A percentile compares a stretch with the other conserved stretches of the same genome.
Evolutionary conservation across 768 basidiomycete genomes (phyloP).

Genomic region (Tulasnella sp.): DNA sequence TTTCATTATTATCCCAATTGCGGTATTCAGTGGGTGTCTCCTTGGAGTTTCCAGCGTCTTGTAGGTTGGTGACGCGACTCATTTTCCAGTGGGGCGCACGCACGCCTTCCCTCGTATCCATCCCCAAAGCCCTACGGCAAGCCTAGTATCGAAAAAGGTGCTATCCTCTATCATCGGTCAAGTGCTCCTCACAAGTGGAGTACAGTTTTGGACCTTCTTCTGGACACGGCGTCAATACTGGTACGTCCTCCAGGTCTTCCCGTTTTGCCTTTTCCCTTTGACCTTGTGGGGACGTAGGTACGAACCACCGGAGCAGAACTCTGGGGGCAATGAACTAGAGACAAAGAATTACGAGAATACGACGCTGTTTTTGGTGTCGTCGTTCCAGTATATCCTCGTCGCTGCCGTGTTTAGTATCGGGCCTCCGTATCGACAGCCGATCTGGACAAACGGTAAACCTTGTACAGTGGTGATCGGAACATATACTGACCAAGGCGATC

Average conservation of each 20-base stretch:
- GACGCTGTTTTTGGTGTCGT: conserved; percentile 81
- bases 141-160: conserved; percentile 90
- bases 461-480: not conserved
- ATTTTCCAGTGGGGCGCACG: conserved; percentile 75
- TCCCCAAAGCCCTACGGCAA: conserved; percentile 87
- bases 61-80: not conserved
- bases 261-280: not conserved
- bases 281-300: conserved; percentile 43
- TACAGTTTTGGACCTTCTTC: conserved; percentile 79
- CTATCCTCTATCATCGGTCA: conserved; percentile 88
- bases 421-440: conserved; percentile 86
- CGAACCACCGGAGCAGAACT: conserved; percentile 45
- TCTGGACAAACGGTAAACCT: conserved; percentile 82
- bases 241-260: conserved; percentile 35
- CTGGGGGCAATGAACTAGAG: conserved; percentile 57
- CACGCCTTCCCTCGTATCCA: conserved; percentile 77
- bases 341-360: conserved; percentile 88
- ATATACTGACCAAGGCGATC: conserved; percentile 3
- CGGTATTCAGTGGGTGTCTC: conserved; percentile 71
- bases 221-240: conserved; percentile 80
- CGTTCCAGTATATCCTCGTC: conserved; percentile 96
- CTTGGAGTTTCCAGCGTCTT: not conserved
- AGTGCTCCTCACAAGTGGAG: conserved; percentile 65
- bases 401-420: conserved; percentile 98
- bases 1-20: conserved; percentile 94